phyloP scores from a whole-genome alignment of 1,284 basidiomycete genomes.

The Ceratobasidium sp. region DNA sequence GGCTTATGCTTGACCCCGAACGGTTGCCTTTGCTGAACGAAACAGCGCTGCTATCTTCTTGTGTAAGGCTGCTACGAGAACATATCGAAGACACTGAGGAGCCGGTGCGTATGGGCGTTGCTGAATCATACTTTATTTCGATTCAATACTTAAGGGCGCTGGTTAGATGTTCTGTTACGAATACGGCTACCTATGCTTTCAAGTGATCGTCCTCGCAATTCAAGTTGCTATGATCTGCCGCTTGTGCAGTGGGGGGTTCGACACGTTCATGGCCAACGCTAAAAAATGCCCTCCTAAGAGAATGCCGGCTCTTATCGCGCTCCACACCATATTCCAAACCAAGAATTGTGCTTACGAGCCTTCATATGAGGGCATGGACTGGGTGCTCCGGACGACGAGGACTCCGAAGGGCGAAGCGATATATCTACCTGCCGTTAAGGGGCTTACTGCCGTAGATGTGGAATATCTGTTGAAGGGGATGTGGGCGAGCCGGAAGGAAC shows the following conservation, averaged over 20 bases:
- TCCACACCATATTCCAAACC: neutral
- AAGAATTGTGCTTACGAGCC: neutral
- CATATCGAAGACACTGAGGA: constrained; percentile 11
- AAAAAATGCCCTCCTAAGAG: neutral
- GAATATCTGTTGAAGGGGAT: neutral
- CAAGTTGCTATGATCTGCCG: neutral
- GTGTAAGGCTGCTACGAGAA: neutral
- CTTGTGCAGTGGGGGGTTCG: neutral
- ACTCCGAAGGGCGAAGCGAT: neutral
- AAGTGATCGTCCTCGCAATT: neutral
- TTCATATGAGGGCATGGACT: neutral
- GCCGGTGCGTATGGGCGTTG: neutral
- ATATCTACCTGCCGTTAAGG: neutral
- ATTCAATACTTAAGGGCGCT: neutral
- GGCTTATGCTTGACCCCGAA: neutral
- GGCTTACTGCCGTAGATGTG: neutral
- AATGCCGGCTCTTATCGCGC: neutral
- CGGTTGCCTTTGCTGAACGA: neutral
- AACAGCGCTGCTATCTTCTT: constrained; percentile 9
- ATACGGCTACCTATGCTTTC: neutral
- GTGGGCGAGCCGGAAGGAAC: constrained; percentile 5
- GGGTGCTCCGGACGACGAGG: neutral
- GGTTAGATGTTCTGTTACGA: neutral
- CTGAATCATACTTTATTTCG: neutral
- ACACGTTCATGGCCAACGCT: neutral